Conservation (phyloP, 2,329 filamentous ascomycete genomes). For the Aureobasidium sp. region DNA sequence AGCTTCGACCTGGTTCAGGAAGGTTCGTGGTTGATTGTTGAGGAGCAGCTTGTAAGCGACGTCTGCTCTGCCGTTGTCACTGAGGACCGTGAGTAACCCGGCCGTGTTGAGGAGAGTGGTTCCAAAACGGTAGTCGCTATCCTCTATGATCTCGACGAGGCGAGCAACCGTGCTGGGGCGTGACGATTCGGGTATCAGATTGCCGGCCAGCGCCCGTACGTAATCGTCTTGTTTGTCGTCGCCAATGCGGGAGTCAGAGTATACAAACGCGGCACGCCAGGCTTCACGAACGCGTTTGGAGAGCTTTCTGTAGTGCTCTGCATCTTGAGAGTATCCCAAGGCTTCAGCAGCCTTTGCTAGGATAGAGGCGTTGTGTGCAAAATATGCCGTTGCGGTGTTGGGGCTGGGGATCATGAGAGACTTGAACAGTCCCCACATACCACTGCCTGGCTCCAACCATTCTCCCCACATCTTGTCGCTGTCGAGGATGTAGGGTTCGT, state of each 20-base stretch:
- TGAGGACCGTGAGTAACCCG: background rate
- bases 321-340: background rate
- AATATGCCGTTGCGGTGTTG: conserved; percentile 7
- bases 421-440: conserved; percentile 10
- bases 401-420: conserved; percentile 1
- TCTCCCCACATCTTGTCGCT: conserved; percentile 7
- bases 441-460: conserved; percentile 1
- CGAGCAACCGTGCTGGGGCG: background rate
- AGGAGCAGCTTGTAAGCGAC: conserved; percentile 1
- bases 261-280: background rate
- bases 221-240: conserved; percentile 11
- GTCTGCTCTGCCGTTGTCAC: conserved; percentile 2
- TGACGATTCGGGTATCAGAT: background rate
- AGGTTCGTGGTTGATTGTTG: background rate
- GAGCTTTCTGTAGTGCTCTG: background rate
- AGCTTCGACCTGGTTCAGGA: conserved; percentile 1
- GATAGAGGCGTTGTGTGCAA: background rate
- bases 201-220: background rate
- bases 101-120: conserved; percentile 8
- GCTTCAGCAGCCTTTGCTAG: background rate
- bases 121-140: background rate
- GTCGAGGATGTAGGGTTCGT: conserved; percentile 6
- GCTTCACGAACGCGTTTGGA: background rate
- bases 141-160: background rate
- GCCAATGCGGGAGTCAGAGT: background rate